Base-by-base conservation (phyloP, 2,329 filamentous ascomycete genomes). In the Arthrobotrys iridis region DNA sequence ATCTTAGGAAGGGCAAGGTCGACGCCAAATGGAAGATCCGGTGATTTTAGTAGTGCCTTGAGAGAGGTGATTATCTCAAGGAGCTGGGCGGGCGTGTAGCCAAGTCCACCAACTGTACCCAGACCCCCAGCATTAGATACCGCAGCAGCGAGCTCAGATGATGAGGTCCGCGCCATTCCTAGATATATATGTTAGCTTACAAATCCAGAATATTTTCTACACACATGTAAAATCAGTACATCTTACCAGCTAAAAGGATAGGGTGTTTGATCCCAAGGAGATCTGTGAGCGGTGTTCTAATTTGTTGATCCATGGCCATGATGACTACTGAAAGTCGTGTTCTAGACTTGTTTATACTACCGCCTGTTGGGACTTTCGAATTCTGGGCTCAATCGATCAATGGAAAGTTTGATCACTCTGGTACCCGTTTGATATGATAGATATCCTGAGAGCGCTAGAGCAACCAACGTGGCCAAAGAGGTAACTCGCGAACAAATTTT, bases 1-100 rank as follows among this genome's bases (percentile, higher is more conserved):
- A 97, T 86, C 83, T 97, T 93, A 0, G 94, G 93, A 10, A 98
- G 87, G 0, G 93, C 93, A 1, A 98, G 89, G 82, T 98, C 94
- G 30, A 97, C 88, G 78, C 93, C 94, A 81, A 97, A 97, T 0
- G 93, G 92, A 3, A 96, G 86, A 46, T 86, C 85, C 0, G 90
- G 89, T 59, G 86, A 84, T 3, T 80, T 80, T 1, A 97, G 87
- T 77, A 90, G 86, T 10, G 88, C 85, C 84, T 97, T 97, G 80
- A 97, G 88, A 81, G 97, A 93, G 77, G 89, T 88, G 78, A 98
- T 89, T 84, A 96, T 96, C 77, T 88, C 85, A 78, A 90, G 90
- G 22, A 95, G 87, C 82, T 93, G 91, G 28, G 84, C 80, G 0
- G 91, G 91, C 77, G 87, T 93, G 85, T 89, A 95, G 83, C 86